phyloP scores from a whole-genome alignment of 2,329 filamentous ascomycete species.

The Phialocephala subalpina region DNA sequence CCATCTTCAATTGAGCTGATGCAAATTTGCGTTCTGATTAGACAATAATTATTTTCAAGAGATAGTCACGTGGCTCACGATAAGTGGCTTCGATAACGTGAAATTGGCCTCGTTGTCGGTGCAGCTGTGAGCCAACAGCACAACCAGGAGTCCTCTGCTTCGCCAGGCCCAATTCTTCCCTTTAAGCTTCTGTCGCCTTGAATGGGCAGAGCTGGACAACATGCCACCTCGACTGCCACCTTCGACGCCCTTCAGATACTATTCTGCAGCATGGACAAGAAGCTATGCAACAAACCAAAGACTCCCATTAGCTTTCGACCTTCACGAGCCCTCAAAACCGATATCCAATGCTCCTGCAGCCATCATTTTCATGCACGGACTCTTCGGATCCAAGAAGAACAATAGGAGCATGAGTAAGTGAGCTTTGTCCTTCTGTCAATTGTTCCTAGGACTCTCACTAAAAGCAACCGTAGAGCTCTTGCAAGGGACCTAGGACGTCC shows the following conservation, averaged over 20 bases:
- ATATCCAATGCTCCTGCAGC: slow-evolving; percentile 59
- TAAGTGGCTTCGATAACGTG: background rate
- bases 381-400: slow-evolving; percentile 96
- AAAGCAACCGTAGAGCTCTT: slow-evolving; percentile 66
- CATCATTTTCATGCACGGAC: slow-evolving; percentile 88
- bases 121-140: background rate
- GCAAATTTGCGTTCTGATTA: too few species aligned
- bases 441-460: slow-evolving; percentile 18
- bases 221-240: slow-evolving; percentile 31
- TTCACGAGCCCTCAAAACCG: slow-evolving; percentile 66
- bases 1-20: too few species aligned
- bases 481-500: slow-evolving; percentile 81
- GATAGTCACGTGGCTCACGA: too few species aligned
- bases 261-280: slow-evolving; percentile 15
- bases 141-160: background rate
- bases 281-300: slow-evolving; percentile 27
- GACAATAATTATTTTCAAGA: too few species aligned
- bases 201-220: background rate
- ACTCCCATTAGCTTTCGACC: slow-evolving; percentile 65
- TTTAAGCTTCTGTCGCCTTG: background rate
- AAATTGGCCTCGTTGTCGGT: background rate
- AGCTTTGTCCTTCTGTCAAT: slow-evolving; percentile 28
- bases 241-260: background rate
- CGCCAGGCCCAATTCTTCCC: slow-evolving; percentile 17
- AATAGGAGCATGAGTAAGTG: slow-evolving; percentile 95